Conservation (phyloP, 192 early-diverging fungal species). For the Umbelopsis sp. region DNA sequence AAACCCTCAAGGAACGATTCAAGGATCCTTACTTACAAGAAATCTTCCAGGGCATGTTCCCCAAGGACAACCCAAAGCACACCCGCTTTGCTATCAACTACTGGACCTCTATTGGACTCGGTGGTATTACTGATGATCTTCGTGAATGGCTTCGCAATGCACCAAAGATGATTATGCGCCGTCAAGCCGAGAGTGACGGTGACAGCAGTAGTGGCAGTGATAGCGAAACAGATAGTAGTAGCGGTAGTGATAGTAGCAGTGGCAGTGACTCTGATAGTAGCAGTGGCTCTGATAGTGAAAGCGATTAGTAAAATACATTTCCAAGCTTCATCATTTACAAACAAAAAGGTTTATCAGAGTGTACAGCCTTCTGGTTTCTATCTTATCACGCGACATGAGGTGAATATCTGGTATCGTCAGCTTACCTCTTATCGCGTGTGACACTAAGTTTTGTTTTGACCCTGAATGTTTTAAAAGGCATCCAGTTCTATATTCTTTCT, state of each 20-base stretch:
- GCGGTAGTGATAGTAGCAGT: constrained; percentile 29
- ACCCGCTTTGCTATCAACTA: constrained; percentile 98
- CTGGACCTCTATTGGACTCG: constrained; percentile 92
- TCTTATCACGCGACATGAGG: neutral
- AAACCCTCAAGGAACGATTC: constrained; percentile 69
- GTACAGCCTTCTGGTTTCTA: neutral
- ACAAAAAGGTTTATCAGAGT: neutral
- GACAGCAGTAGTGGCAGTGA: constrained; percentile 36
- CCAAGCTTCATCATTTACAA: neutral
- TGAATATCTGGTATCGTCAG: neutral
- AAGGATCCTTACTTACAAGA: constrained; percentile 71
- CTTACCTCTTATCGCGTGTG: constrained; percentile 15
- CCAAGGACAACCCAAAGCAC: constrained; percentile 82
- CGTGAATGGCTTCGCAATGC: constrained; percentile 67
- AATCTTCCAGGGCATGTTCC: constrained; percentile 87
- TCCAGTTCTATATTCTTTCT: neutral
- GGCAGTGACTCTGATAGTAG: constrained; percentile 28
- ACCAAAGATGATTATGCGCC: constrained; percentile 68
- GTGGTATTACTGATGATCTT: constrained; percentile 90
- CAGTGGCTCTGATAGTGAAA: constrained; percentile 24
- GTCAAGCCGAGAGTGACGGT: constrained; percentile 53
- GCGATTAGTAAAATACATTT: neutral
- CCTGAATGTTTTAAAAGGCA: neutral
- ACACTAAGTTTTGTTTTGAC: neutral
- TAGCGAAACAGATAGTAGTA: constrained; percentile 37